These are phyloP conservation scores for Shiraia sp. DNA, from an alignment of 2,329 filamentous ascomycete species.

Conservation along the genomic window DNA sequence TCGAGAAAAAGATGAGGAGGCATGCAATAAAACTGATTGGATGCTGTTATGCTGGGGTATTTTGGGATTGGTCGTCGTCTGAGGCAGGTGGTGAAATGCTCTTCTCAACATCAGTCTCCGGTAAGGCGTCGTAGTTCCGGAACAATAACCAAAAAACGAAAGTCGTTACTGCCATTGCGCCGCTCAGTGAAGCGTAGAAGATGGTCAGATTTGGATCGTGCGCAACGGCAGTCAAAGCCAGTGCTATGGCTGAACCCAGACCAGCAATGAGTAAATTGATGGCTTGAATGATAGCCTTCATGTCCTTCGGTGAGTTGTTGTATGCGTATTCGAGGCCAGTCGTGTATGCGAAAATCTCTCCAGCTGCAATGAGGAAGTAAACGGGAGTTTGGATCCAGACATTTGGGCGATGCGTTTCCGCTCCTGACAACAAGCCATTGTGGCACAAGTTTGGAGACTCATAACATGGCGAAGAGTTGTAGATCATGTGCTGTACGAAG, in stretches of 20 bases:
- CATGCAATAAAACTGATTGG: too few relatives aligned
- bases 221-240: constrained; percentile 36
- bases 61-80: too few relatives aligned
- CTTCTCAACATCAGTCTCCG: too few relatives aligned
- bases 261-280: constrained; percentile 39
- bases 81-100: too few relatives aligned
- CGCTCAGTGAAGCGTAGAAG: constrained; percentile 30
- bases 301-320: constrained; percentile 47
- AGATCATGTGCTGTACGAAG: constrained; percentile 38
- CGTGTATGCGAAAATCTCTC: constrained; percentile 50
- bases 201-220: constrained; percentile 34
- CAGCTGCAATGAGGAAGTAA: constrained; percentile 46
- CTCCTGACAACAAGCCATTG: constrained; percentile 21
- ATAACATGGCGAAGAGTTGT: constrained; percentile 33
- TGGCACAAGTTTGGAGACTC: constrained; percentile 32
- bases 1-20: too few relatives aligned
- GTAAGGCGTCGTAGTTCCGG: constrained; percentile 20
- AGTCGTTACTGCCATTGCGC: constrained; percentile 26
- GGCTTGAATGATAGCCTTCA: constrained; percentile 46
- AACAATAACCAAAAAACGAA: constrained; percentile 30
- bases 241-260: constrained; percentile 34
- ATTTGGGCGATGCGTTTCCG: constrained; percentile 37
- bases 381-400: constrained; percentile 49
- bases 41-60: too few relatives aligned
- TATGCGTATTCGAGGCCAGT: constrained; percentile 52